Conservation (phyloP, 1,284 basidiomycete species). For the Spongispora temasekensis region DNA sequence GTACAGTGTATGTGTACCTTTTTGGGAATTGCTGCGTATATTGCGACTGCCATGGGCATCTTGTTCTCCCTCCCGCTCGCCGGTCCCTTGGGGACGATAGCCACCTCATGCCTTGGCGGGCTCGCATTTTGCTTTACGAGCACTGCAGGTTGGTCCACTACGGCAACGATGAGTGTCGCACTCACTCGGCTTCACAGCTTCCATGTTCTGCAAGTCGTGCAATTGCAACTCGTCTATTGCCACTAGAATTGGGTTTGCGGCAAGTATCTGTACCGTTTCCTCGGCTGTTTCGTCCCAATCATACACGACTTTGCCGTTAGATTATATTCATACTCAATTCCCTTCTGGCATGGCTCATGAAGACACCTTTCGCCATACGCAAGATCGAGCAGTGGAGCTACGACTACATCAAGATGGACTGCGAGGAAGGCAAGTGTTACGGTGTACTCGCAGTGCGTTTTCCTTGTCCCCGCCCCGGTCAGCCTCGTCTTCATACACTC, state of each 20-base stretch:
- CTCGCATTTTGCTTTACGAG: constrained; percentile 82
- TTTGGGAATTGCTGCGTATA: no score
- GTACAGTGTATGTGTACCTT: background rate
- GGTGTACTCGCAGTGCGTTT: constrained; percentile 89
- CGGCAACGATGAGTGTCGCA: background rate
- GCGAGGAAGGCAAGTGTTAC: constrained; percentile 90
- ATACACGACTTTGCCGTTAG: constrained; percentile 47
- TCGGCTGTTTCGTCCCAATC: background rate
- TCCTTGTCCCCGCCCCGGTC: background rate
- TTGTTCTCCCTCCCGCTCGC: constrained; percentile 87
- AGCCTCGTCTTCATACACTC: background rate
- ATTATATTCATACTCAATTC: constrained; percentile 96
- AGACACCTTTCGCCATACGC: constrained; percentile 85
- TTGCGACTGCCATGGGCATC: constrained; percentile 59
- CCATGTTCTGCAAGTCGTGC: constrained; percentile 98
- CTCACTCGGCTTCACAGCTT: constrained; percentile 51
- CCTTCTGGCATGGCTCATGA: constrained; percentile 96
- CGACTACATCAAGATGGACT: constrained; percentile 99
- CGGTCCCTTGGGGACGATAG: constrained; percentile 76
- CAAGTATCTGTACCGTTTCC: constrained; percentile 32
- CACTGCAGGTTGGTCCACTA: constrained; percentile 62
- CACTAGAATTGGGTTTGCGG: constrained; percentile 95
- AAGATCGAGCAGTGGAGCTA: constrained; percentile 92
- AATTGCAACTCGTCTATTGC: constrained; percentile 99
- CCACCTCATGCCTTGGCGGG: constrained; percentile 79